Conservation (phyloP, 2,329 filamentous ascomycete genomes). For the Microdochium nivale region DNA sequence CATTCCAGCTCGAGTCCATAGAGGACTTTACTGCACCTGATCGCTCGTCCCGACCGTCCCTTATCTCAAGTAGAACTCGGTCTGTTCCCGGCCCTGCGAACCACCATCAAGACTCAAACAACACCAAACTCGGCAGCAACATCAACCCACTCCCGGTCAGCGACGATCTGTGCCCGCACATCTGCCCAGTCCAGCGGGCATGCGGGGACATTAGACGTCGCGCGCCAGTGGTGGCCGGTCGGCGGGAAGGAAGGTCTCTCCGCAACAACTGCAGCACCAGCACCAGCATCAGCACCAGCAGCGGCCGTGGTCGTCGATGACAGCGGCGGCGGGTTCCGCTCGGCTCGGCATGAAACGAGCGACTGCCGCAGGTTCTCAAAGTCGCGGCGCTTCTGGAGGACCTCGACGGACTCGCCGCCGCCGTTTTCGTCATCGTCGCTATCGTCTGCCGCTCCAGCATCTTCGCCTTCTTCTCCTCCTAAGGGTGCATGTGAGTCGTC, state of each 20-base stretch:
- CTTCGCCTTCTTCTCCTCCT: no score
- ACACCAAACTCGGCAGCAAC: slow-evolving; percentile 1
- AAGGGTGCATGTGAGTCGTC: no score
- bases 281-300: no score
- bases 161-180: slow-evolving; percentile 3
- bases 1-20: no score
- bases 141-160: slow-evolving; percentile 13
- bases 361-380: slow-evolving; percentile 6
- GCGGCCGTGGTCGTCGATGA: neutral
- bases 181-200: slow-evolving; percentile 11
- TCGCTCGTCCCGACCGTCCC: no score
- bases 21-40: no score
- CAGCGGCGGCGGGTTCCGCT: neutral
- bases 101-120: neutral
- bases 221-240: neutral
- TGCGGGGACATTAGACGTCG: neutral
- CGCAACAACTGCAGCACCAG: neutral
- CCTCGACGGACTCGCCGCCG: neutral
- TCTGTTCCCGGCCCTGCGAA: no score
- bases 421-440: neutral
- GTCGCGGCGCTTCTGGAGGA: slow-evolving; percentile 4
- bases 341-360: neutral
- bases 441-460: neutral
- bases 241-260: slow-evolving; percentile 5
- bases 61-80: no score